Evolutionary conservation across 768 basidiomycete genomes (phyloP).

Genomic region (Tulasnella sp.): DNA sequence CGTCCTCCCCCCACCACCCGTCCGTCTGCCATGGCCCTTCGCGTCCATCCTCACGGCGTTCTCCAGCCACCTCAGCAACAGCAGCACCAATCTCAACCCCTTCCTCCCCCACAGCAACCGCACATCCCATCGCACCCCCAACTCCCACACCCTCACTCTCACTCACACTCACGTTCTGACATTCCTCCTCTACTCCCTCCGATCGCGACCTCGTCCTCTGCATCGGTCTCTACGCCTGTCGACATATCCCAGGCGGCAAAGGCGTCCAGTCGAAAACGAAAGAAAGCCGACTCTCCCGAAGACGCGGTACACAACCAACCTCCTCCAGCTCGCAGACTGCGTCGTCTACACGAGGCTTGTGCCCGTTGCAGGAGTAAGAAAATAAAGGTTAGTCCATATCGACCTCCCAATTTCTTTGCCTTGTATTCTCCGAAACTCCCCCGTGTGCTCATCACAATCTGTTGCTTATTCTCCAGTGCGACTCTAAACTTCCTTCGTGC

Average conservation of each 20-base stretch:
- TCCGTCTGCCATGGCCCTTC: not conserved
- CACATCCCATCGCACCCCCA: constrained; percentile 5
- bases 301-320: not conserved
- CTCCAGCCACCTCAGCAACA: not conserved
- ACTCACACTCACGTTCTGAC: constrained; percentile 23
- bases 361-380: constrained; percentile 90
- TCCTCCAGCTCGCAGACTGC: constrained; percentile 54
- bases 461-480: constrained; percentile 38
- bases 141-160: constrained; percentile 17
- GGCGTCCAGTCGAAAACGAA: constrained; percentile 51
- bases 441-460: constrained; percentile 15
- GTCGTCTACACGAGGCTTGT: constrained; percentile 85
- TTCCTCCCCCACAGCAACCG: not conserved
- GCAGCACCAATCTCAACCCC: constrained; percentile 2
- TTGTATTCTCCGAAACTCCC: constrained; percentile 22
- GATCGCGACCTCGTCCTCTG: constrained; percentile 17
- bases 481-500: constrained; percentile 79
- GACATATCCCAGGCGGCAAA: constrained; percentile 71
- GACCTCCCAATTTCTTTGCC: constrained; percentile 45
- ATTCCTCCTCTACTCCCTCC: constrained; percentile 19
- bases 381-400: constrained; percentile 88
- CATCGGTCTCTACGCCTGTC: constrained; percentile 8
- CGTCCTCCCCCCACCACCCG: not conserved
- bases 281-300: constrained; percentile 10
- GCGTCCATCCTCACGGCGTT: not conserved